phyloP scores from a whole-genome alignment of 2,329 filamentous ascomycete species.

The Mycosphaerella arachidis region DNA sequence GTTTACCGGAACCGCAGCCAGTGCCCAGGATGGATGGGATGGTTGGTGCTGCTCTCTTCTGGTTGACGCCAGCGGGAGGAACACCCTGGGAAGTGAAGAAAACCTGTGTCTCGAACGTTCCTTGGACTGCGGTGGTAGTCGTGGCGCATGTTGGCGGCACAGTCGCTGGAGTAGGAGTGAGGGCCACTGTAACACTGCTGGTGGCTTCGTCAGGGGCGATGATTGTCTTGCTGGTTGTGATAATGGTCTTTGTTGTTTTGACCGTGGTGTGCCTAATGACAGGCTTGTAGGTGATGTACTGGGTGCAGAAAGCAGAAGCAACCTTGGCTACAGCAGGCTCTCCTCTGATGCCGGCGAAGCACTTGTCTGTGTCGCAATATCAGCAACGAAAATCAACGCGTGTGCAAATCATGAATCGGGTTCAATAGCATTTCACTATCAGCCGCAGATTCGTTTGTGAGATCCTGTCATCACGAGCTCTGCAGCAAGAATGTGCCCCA shows the following conservation, averaged over 20 bases:
- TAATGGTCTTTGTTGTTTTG: background rate
- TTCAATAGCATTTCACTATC: too few relatives aligned
- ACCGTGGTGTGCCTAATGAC: constrained; percentile 3
- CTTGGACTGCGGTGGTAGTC: background rate
- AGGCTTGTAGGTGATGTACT: constrained; percentile 5
- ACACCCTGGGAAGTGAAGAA: background rate
- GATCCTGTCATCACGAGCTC: too few relatives aligned
- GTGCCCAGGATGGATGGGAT: background rate
- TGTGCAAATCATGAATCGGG: too few relatives aligned
- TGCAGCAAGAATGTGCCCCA: too few relatives aligned
- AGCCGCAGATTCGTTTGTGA: too few relatives aligned
- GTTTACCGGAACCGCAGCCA: constrained; percentile 1
- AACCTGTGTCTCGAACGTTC: background rate
- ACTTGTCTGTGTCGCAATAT: constrained; percentile 1
- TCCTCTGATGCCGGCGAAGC: constrained; percentile 2
- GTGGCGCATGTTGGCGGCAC: background rate
- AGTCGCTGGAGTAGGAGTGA: background rate
- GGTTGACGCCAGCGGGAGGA: background rate
- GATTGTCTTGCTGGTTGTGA: constrained; percentile 1
- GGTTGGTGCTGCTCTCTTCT: background rate
- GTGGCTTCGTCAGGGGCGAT: background rate
- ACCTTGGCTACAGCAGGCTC: background rate
- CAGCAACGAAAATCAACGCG: background rate
- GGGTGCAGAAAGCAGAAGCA: constrained; percentile 6
- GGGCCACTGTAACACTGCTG: background rate